A percentile compares a stretch with the other conserved stretches of the same genome.
These are phyloP conservation scores for Ceratopteris richardii DNA, from an alignment of 75 land plant species.

Conservation along the genomic window DNA sequence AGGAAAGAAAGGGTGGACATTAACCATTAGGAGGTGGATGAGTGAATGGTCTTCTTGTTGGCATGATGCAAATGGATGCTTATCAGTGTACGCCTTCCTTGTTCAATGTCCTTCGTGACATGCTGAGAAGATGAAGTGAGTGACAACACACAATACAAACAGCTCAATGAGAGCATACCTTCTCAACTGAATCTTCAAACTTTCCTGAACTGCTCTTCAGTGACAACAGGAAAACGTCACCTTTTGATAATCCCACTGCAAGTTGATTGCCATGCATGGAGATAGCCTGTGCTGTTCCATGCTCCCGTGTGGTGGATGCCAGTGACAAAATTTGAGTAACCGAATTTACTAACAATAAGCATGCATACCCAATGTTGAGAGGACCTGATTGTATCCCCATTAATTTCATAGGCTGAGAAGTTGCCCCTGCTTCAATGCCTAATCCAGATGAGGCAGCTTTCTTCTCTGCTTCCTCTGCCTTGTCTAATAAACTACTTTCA, in stretches of 20 bases:
- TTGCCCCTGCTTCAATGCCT: conserved; percentile 86
- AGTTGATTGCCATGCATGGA: conserved; percentile 71
- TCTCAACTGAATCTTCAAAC: neutral
- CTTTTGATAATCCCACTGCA: conserved; percentile 89
- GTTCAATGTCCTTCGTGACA: too few species aligned
- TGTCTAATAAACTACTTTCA: conserved; percentile 44
- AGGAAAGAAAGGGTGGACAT: too few species aligned
- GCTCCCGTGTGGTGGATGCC: conserved; percentile 59
- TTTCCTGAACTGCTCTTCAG: neutral
- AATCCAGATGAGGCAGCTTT: conserved; percentile 72
- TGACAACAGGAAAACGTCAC: conserved; percentile 55
- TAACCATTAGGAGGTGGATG: too few species aligned
- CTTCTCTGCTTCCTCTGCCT: conserved; percentile 88
- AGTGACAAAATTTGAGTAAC: conserved; percentile 56
- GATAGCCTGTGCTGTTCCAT: conserved; percentile 74
- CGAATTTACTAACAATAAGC: conserved; percentile 43
- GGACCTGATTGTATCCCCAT: conserved; percentile 83
- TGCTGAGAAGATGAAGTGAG: too few species aligned
- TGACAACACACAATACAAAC: too few species aligned
- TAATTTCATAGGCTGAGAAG: conserved; percentile 92
- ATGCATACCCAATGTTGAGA: conserved; percentile 80
- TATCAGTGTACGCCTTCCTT: too few species aligned
- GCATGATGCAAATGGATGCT: too few species aligned
- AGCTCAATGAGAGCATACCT: neutral
- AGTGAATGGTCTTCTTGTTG: too few species aligned